Percentiles rank a stretch among this genome's conserved stretches.
phyloP scores from a whole-genome alignment of 805 yeast species.

The Pichia heedii region DNA sequence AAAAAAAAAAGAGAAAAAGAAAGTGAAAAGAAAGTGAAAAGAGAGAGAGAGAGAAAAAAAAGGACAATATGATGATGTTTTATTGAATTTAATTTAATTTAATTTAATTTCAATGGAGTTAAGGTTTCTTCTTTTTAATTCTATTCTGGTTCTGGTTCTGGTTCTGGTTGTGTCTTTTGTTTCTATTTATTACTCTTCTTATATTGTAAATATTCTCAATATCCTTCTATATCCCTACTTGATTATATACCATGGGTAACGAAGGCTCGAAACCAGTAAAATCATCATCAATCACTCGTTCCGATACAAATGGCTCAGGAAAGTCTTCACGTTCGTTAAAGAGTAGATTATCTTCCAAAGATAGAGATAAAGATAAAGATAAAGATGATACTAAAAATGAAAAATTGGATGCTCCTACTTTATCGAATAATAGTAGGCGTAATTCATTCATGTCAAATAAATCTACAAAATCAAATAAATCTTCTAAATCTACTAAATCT shows the following conservation, averaged over 20 bases:
- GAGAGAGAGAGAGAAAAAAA: slow-evolving; percentile 54
- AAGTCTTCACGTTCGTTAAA: slow-evolving; percentile 24
- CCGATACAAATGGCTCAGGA: slow-evolving; percentile 26
- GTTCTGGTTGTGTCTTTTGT: no score
- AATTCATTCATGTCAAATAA: slow-evolving; percentile 4
- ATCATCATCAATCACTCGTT: slow-evolving; percentile 20
- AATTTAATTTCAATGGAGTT: no score
- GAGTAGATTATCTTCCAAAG: slow-evolving; percentile 20
- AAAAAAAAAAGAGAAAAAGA: no score
- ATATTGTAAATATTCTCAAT: no score
- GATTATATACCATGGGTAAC: slow-evolving; percentile 29
- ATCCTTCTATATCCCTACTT: no score
- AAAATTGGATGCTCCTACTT: no score
- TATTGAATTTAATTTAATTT: no score
- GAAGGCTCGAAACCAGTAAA: slow-evolving; percentile 26
- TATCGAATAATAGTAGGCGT: slow-evolving; percentile 6
- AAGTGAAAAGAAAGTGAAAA: background rate
- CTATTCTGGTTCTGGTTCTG: no score
- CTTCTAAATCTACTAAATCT: no score
- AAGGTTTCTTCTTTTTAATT: no score
- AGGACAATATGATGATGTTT: no score
- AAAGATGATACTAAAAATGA: background rate
- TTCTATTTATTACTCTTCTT: no score
- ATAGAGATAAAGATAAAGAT: slow-evolving; percentile 10
- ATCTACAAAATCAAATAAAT: background rate